Percentiles rank a stretch among this genome's conserved stretches.
Conservation (phyloP, 805 yeast genomes). For the Kodamaea fukazawae region DNA sequence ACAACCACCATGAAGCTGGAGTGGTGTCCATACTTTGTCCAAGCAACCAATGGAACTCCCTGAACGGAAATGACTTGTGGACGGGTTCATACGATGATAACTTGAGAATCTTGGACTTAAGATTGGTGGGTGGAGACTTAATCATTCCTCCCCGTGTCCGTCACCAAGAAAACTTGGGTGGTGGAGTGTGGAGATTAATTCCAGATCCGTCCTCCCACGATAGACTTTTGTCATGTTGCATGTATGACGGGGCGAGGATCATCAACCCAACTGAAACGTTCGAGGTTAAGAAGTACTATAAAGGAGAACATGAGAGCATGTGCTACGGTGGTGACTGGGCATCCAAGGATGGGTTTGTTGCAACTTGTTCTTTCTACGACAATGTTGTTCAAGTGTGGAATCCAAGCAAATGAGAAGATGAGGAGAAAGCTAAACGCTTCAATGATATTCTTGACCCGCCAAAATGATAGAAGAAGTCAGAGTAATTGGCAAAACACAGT, state of each 20-base stretch:
- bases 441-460: too few species aligned
- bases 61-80: conserved; percentile 53
- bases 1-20: conserved; percentile 83
- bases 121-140: conserved; percentile 43
- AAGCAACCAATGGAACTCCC: conserved; percentile 38
- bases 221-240: conserved; percentile 75
- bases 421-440: too few species aligned
- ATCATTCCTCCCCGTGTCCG: conserved; percentile 47
- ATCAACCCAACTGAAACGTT: conserved; percentile 34
- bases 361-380: conserved; percentile 92
- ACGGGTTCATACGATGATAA: conserved; percentile 93
- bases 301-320: conserved; percentile 82
- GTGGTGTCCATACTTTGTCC: conserved; percentile 73
- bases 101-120: conserved; percentile 64
- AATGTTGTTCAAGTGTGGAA: conserved; percentile 75
- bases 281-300: conserved; percentile 43
- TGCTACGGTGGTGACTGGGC: conserved; percentile 95
- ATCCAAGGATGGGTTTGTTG: conserved; percentile 44
- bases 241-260: conserved; percentile 92
- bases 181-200: conserved; percentile 92
- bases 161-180: conserved; percentile 59
- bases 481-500: too few species aligned
- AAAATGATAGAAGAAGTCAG: too few species aligned
- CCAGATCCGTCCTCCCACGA: conserved; percentile 48
- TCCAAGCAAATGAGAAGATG: conserved; percentile 7